Conservation (phyloP, 371 early-diverging fungal genomes). For the Mucor mucedo region DNA sequence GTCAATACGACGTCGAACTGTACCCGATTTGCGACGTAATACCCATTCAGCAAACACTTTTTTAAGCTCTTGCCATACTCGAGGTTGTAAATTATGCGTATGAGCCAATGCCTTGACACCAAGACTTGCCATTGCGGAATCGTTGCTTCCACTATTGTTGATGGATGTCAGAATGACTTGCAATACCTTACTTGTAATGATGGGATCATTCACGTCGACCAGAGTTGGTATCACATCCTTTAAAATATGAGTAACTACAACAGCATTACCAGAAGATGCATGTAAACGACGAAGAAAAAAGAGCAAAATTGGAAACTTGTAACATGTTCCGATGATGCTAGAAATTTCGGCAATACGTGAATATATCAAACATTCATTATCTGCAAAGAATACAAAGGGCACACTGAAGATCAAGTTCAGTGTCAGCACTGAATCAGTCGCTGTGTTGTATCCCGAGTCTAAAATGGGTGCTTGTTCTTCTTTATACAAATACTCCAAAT, state of each 20-base stretch:
- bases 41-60: constrained; percentile 61
- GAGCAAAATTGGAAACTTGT: constrained; percentile 52
- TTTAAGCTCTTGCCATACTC: constrained; percentile 64
- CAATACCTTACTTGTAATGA: constrained; percentile 56
- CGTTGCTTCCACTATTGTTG: constrained; percentile 28
- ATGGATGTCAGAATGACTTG: constrained; percentile 52
- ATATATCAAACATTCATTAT: constrained; percentile 3
- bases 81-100: constrained; percentile 57
- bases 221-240: constrained; percentile 52
- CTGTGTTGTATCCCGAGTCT: neutral
- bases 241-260: constrained; percentile 40
- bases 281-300: constrained; percentile 56
- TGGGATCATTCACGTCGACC: constrained; percentile 53
- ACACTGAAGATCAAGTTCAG: constrained; percentile 14
- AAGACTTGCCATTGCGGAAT: constrained; percentile 49
- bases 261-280: constrained; percentile 35
- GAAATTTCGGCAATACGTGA: constrained; percentile 8
- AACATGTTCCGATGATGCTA: constrained; percentile 11
- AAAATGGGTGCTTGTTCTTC: neutral
- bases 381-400: constrained; percentile 9
- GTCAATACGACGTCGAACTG: constrained; percentile 29
- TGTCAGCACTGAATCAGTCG: neutral
- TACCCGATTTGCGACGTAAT: constrained; percentile 46
- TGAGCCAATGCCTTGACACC: constrained; percentile 53
- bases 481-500: constrained; percentile 3